Conservation (phyloP, 345 rosid species). For the Corymbia maculata region DNA sequence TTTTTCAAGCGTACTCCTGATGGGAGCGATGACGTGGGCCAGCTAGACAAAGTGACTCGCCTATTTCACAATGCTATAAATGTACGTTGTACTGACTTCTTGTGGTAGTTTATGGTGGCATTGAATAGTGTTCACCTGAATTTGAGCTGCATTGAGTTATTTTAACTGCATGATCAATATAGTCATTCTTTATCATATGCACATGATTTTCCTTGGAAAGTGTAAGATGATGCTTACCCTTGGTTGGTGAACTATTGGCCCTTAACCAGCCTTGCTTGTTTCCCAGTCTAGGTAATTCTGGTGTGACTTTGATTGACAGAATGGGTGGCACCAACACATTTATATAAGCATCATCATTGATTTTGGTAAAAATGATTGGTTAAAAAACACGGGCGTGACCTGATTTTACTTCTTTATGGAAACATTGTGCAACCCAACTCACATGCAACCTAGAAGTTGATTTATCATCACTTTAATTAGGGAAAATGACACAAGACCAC, state of each 20-base stretch:
- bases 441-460: not conserved
- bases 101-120: not conserved
- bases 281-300: not conserved
- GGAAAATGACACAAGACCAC: not conserved
- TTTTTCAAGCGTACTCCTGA: constrained; percentile 40
- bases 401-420: not conserved
- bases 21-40: constrained; percentile 59
- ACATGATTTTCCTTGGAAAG: not conserved
- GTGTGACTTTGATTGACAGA: not conserved
- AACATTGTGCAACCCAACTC: not conserved
- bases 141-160: not conserved
- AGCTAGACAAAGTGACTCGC: constrained; percentile 57
- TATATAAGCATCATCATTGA: not conserved
- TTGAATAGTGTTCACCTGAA: not conserved
- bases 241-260: not conserved
- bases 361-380: not conserved
- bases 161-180: not conserved
- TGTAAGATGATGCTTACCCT: not conserved
- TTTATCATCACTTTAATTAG: not conserved
- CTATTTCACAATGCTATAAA: constrained; percentile 64
- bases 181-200: not conserved
- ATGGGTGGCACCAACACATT: not conserved
- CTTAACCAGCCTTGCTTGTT: not conserved
- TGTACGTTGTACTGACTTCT: constrained; percentile 22
- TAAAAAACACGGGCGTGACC: not conserved